Percentiles rank a stretch among this genome's conserved stretches.
Evolutionary conservation across 306 rosid genomes (phyloP).

Genomic region (Psophocarpus tetragonolobus): DNA sequence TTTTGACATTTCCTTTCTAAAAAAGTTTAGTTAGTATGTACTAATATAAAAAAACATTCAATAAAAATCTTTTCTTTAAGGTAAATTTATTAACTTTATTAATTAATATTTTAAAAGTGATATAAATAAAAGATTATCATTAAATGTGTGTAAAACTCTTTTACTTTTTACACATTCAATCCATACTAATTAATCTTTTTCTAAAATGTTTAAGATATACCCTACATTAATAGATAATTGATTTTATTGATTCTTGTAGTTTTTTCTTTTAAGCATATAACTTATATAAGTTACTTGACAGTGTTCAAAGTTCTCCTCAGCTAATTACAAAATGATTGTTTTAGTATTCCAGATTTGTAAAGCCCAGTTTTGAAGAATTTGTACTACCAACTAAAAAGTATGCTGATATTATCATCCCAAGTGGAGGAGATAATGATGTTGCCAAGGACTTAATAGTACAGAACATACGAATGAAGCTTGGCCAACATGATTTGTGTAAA

Average conservation of each 20-base stretch:
- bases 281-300: neutral
- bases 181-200: no score
- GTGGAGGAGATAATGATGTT: constrained; percentile 85
- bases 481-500: constrained; percentile 89
- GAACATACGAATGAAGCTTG: constrained; percentile 83
- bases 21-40: no score
- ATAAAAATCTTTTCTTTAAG: no score
- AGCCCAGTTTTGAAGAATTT: constrained; percentile 87
- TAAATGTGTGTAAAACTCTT: no score
- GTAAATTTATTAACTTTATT: no score
- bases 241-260: neutral
- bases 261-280: neutral
- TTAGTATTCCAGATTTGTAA: constrained; percentile 84
- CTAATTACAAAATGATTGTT: neutral
- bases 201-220: neutral
- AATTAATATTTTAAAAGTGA: no score
- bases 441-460: constrained; percentile 87
- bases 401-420: constrained; percentile 84
- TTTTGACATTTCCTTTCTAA: no score
- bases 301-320: neutral
- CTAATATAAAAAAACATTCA: no score
- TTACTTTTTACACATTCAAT: no score
- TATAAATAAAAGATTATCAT: no score
- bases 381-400: constrained; percentile 84
- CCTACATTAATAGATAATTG: neutral